These are phyloP conservation scores for Xylaria multiplex DNA, from an alignment of 2,329 filamentous ascomycete genomes.

Conservation along the genomic window DNA sequence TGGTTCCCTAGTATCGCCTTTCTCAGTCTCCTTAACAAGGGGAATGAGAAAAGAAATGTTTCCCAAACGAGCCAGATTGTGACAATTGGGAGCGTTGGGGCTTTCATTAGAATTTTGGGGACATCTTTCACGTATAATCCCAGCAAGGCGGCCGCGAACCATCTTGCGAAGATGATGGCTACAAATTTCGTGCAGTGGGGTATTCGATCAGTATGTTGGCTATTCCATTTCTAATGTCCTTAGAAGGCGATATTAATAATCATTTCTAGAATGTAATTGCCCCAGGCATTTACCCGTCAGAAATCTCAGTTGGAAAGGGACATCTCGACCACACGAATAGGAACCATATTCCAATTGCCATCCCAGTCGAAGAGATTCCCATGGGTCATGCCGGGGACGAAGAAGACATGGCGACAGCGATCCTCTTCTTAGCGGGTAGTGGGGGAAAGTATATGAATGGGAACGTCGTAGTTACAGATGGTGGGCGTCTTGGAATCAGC, in stretches of 20 bases:
- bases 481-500: constrained; percentile 30
- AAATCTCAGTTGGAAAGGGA: constrained; percentile 29
- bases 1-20: constrained; percentile 34
- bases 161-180: constrained; percentile 35
- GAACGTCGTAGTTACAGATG: constrained; percentile 33
- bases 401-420: constrained; percentile 35
- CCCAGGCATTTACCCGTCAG: constrained; percentile 30
- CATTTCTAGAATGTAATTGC: constrained; percentile 28
- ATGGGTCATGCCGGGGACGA: constrained; percentile 31
- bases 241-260: constrained; percentile 7
- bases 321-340: constrained; percentile 29
- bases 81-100: constrained; percentile 28
- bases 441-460: constrained; percentile 34
- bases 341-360: constrained; percentile 26
- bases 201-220: constrained; percentile 27
- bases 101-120: constrained; percentile 28
- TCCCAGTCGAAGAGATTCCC: constrained; percentile 30
- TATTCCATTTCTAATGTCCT: neutral
- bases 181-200: constrained; percentile 35
- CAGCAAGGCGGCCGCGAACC: constrained; percentile 29
- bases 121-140: constrained; percentile 29
- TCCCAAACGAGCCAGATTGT: constrained; percentile 29
- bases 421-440: constrained; percentile 33
- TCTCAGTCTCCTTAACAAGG: constrained; percentile 31
- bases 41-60: constrained; percentile 31